These are phyloP conservation scores for Phytophthora idaei DNA, from an alignment of 352 stramenopile species.

Conservation along the genomic window DNA sequence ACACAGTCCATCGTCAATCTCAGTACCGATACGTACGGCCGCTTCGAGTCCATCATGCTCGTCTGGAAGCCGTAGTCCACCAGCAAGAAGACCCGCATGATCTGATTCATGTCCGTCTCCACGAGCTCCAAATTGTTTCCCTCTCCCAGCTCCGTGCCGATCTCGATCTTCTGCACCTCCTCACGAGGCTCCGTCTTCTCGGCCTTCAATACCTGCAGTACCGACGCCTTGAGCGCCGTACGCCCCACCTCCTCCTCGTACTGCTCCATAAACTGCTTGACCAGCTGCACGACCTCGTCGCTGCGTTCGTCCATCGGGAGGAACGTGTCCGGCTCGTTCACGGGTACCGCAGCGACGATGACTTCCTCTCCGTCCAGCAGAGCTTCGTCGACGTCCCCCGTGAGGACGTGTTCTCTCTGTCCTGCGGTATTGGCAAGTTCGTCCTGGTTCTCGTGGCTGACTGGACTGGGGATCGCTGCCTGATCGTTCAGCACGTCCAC, in stretches of 20 bases:
- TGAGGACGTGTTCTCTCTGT: constrained; percentile 3
- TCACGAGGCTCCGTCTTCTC: constrained; percentile 46
- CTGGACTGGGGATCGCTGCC: constrained; percentile 12
- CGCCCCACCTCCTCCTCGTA: constrained; percentile 55
- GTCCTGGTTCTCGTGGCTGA: constrained; percentile 17
- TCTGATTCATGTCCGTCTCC: constrained; percentile 45
- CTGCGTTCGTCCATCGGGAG: constrained; percentile 27
- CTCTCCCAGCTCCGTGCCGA: constrained; percentile 34
- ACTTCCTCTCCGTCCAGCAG: constrained; percentile 25
- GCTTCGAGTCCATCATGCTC: constrained; percentile 54
- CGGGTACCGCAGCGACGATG: constrained; percentile 21
- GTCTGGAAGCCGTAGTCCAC: constrained; percentile 68
- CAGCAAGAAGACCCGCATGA: constrained; percentile 55
- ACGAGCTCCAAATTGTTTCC: constrained; percentile 46
- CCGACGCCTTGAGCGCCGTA: constrained; percentile 47
- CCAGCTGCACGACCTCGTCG: constrained; percentile 37
- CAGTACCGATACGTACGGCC: constrained; percentile 62
- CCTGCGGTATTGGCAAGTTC: constrained; percentile 15
- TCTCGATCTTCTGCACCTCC: constrained; percentile 51
- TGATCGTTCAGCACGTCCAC: constrained; percentile 18
- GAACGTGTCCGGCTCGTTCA: constrained; percentile 33
- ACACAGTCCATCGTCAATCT: constrained; percentile 65
- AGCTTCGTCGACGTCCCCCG: not conserved
- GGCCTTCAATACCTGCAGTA: constrained; percentile 58
- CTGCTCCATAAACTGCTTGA: constrained; percentile 54